Evolutionary conservation across 176 grass and related monocot species (phyloP).

Genomic region (Pontederia crassipes): DNA sequence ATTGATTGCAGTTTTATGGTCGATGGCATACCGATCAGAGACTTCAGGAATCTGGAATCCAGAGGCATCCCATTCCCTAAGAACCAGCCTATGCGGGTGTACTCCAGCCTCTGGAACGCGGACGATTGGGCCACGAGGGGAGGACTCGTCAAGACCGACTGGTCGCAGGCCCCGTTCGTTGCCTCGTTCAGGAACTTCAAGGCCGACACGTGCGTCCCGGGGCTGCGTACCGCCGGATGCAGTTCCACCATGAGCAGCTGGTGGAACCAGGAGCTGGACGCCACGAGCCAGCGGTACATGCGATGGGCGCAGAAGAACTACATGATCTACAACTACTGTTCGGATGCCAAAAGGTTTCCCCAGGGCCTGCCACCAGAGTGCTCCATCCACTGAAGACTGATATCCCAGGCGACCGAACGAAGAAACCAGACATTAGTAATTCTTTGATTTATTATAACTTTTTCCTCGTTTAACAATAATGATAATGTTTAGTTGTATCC

Average conservation of each 20-base stretch:
- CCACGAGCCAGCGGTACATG: constrained; percentile 67
- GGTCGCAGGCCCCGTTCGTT: constrained; percentile 25
- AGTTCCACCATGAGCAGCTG: constrained; percentile 14
- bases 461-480: no score
- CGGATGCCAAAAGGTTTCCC: neutral
- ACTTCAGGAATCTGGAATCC: constrained; percentile 54
- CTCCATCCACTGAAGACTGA: neutral
- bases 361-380: neutral
- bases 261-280: constrained; percentile 42
- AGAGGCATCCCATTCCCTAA: constrained; percentile 47
- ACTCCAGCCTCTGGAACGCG: constrained; percentile 54
- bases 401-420: no score
- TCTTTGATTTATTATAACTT: no score
- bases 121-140: constrained; percentile 18
- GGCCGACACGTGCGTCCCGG: constrained; percentile 30
- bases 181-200: constrained; percentile 41
- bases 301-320: constrained; percentile 2
- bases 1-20: neutral
- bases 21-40: constrained; percentile 59
- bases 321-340: constrained; percentile 1
- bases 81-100: constrained; percentile 42
- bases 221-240: neutral
- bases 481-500: no score
- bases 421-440: no score
- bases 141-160: constrained; percentile 48